phyloP scores from a whole-genome alignment of 306 rosid species.

The Cucumis cinereus region DNA sequence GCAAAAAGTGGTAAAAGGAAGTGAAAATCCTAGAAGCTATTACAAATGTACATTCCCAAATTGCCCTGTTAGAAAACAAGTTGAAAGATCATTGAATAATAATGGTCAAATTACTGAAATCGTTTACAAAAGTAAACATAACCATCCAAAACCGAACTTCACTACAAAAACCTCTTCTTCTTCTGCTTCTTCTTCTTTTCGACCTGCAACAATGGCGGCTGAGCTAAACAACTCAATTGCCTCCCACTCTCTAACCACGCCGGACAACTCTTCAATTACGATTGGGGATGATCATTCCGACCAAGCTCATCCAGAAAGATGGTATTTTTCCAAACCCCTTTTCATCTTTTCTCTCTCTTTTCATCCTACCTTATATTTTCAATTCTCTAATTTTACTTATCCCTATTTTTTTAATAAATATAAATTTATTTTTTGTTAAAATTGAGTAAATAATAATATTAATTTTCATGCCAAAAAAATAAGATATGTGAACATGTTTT shows the following conservation, averaged over 20 bases:
- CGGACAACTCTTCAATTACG: conserved; percentile 64
- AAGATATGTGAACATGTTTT: too few relatives aligned
- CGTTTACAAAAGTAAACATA: conserved; percentile 75
- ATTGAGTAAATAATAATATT: too few relatives aligned
- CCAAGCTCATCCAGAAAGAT: conserved; percentile 58
- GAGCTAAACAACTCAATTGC: conserved; percentile 34
- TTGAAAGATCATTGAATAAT: conserved; percentile 47
- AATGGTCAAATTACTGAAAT: conserved; percentile 72
- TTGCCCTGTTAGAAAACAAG: conserved; percentile 87
- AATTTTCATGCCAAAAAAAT: too few relatives aligned
- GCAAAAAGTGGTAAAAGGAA: conserved; percentile 84
- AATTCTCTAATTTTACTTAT: too few relatives aligned
- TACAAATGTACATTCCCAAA: conserved; percentile 77
- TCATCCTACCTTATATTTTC: too few relatives aligned
- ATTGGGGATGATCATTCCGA: conserved; percentile 67
- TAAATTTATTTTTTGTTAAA: too few relatives aligned
- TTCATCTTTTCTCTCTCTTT: background rate
- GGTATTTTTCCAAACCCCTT: conserved; percentile 22
- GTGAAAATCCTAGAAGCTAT: conserved; percentile 88
- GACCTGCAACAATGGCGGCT: conserved; percentile 12
- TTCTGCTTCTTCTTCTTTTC: conserved; percentile 6
- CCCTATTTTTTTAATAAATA: too few relatives aligned
- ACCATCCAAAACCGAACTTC: conserved; percentile 73
- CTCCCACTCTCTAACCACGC: conserved; percentile 46
- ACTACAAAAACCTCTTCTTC: conserved; percentile 37